Conservation (phyloP, 2,329 filamentous ascomycete genomes). For the Aureobasidium mangrovei region DNA sequence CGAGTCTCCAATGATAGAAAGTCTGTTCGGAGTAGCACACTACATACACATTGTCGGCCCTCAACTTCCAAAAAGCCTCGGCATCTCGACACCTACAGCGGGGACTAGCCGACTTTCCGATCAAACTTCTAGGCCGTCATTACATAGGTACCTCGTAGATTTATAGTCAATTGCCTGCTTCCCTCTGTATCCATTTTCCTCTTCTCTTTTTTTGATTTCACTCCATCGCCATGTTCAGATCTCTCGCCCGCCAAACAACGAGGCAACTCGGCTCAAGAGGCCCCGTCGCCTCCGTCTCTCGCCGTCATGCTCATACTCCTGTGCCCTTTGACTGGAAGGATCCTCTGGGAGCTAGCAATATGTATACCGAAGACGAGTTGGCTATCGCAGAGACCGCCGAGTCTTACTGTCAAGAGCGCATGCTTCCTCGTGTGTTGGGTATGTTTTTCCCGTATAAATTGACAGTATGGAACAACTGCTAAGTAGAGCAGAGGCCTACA, state of each 20-base stretch:
- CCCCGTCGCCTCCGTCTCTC: constrained; percentile 24
- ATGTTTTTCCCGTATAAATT: constrained; percentile 20
- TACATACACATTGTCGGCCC: background rate
- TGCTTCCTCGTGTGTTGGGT: constrained; percentile 82
- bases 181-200: background rate
- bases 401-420: constrained; percentile 83
- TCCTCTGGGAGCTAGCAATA: constrained; percentile 62
- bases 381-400: constrained; percentile 86
- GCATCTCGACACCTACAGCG: constrained; percentile 2
- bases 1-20: too few species aligned
- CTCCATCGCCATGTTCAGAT: constrained; percentile 34
- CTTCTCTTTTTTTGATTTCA: background rate
- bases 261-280: constrained; percentile 31
- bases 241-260: constrained; percentile 30
- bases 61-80: constrained; percentile 10
- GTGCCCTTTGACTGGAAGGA: constrained; percentile 81
- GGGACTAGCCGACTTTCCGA: constrained; percentile 11
- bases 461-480: constrained; percentile 1
- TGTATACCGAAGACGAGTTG: constrained; percentile 83
- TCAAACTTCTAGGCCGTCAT: background rate
- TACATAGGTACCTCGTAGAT: background rate
- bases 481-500: constrained; percentile 59
- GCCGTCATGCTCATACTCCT: constrained; percentile 35
- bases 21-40: too few species aligned
- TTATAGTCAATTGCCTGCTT: background rate